These are phyloP conservation scores for Microstegium vimineum DNA, from an alignment of 176 grass and related monocot species.

Conservation along the genomic window DNA sequence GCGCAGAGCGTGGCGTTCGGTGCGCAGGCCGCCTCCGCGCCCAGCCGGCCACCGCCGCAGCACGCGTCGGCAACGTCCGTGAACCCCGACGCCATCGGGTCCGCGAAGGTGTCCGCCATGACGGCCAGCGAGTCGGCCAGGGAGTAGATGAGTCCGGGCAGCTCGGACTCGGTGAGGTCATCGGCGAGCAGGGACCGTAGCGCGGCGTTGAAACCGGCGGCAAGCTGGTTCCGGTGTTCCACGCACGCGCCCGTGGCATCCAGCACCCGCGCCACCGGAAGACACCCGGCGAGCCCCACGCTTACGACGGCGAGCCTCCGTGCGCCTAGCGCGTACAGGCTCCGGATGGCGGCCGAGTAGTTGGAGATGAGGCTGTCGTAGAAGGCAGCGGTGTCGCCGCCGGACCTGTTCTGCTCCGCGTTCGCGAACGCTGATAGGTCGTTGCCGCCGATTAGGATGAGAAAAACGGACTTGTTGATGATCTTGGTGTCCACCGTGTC, in stretches of 20 bases:
- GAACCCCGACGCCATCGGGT: neutral
- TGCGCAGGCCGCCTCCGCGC: neutral
- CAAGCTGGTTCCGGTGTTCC: neutral
- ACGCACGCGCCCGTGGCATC: neutral
- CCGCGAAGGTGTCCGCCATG: neutral
- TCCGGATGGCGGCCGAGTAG: neutral
- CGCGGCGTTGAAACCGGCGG: neutral
- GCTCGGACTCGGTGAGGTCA: neutral
- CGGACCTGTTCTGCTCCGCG: neutral
- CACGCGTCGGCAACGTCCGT: neutral
- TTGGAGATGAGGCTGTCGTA: constrained; percentile 14
- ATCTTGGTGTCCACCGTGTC: neutral
- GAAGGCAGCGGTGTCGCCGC: neutral
- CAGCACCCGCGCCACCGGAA: neutral
- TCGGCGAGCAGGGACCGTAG: neutral
- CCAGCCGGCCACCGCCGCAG: neutral
- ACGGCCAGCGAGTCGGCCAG: neutral
- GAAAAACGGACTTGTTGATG: constrained; percentile 22
- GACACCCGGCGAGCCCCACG: neutral
- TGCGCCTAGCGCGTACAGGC: neutral
- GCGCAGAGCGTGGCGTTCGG: neutral
- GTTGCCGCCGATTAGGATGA: constrained; percentile 15
- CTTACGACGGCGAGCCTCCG: neutral
- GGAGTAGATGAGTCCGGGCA: neutral
- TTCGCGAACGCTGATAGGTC: constrained; percentile 11